Evolutionary conservation across 495 filamentous ascomycete genomes (phyloP).

Genomic region (Penicillium atrosanguineum): DNA sequence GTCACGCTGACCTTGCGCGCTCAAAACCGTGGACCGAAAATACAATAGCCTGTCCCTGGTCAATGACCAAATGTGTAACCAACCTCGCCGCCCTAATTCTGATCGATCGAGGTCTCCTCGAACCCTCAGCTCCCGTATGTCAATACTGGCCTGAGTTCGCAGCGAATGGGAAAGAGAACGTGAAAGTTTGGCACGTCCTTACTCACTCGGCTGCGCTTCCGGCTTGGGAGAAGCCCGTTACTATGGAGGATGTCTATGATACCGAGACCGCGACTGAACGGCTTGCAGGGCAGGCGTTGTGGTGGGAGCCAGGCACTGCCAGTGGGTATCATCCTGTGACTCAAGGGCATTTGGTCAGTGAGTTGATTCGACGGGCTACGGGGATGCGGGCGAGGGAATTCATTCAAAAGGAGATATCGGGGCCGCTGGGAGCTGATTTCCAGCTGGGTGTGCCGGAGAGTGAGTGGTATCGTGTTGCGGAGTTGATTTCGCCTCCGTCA

Average conservation of each 20-base stretch:
- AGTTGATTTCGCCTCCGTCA: not conserved
- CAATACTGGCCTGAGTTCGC: slow-evolving; percentile 34
- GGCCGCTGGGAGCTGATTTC: slow-evolving; percentile 25
- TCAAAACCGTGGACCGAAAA: slow-evolving; percentile 25
- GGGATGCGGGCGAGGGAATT: slow-evolving; percentile 24
- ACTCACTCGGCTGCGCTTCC: slow-evolving; percentile 21
- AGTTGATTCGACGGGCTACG: slow-evolving; percentile 22
- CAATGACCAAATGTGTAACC: slow-evolving; percentile 26
- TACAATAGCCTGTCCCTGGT: slow-evolving; percentile 26
- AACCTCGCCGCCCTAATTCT: slow-evolving; percentile 27
- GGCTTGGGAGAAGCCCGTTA: slow-evolving; percentile 24
- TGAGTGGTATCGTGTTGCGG: slow-evolving; percentile 18
- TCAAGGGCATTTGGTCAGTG: slow-evolving; percentile 26
- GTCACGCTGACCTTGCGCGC: slow-evolving; percentile 15
- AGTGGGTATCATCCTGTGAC: slow-evolving; percentile 28
- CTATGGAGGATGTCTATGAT: slow-evolving; percentile 25
- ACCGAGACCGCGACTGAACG: slow-evolving; percentile 9
- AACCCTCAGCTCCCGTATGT: slow-evolving; percentile 22
- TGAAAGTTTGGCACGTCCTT: slow-evolving; percentile 25
- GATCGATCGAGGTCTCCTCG: slow-evolving; percentile 23
- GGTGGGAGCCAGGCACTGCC: slow-evolving; percentile 29
- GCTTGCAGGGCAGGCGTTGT: slow-evolving; percentile 28
- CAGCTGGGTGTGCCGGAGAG: slow-evolving; percentile 21
- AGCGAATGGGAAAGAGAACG: slow-evolving; percentile 21
- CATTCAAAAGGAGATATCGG: slow-evolving; percentile 26